These are phyloP conservation scores for Nakazawaea wickerhamii DNA, from an alignment of 805 yeast species.

Conservation along the genomic window DNA sequence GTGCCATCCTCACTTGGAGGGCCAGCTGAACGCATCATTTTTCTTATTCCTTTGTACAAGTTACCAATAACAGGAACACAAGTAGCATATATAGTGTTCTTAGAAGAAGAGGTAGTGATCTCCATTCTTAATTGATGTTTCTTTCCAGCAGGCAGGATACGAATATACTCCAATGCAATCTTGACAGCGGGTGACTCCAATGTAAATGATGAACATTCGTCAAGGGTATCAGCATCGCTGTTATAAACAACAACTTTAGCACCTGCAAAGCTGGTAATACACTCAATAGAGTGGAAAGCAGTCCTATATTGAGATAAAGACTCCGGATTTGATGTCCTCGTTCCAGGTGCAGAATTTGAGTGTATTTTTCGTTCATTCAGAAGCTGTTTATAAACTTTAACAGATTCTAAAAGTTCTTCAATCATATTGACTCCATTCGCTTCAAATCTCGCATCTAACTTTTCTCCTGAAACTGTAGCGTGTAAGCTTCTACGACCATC, in stretches of 20 bases:
- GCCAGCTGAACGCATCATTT: conserved; percentile 34
- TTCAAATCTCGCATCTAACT: conserved; percentile 57
- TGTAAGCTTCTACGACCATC: conserved; percentile 32
- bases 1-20: conserved; percentile 6
- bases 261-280: conserved; percentile 60
- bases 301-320: conserved; percentile 19
- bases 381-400: conserved; percentile 33
- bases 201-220: conserved; percentile 44
- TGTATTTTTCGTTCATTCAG: conserved; percentile 18
- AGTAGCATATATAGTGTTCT: conserved; percentile 61
- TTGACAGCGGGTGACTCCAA: conserved; percentile 74
- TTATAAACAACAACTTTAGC: conserved; percentile 51
- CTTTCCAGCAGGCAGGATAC: conserved; percentile 27
- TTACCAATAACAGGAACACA: conserved; percentile 77
- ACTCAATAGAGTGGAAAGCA: conserved; percentile 35
- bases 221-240: conserved; percentile 35
- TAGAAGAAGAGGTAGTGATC: conserved; percentile 60
- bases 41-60: conserved; percentile 43
- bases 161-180: conserved; percentile 49
- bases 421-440: conserved; percentile 49
- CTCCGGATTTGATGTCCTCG: neutral
- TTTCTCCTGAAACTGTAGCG: conserved; percentile 59
- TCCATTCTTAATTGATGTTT: conserved; percentile 47
- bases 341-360: neutral
- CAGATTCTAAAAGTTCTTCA: conserved; percentile 48